Base-by-base conservation (phyloP, 108 stramenopile genomes). In the Phaeodactylum tricornutum region DNA sequence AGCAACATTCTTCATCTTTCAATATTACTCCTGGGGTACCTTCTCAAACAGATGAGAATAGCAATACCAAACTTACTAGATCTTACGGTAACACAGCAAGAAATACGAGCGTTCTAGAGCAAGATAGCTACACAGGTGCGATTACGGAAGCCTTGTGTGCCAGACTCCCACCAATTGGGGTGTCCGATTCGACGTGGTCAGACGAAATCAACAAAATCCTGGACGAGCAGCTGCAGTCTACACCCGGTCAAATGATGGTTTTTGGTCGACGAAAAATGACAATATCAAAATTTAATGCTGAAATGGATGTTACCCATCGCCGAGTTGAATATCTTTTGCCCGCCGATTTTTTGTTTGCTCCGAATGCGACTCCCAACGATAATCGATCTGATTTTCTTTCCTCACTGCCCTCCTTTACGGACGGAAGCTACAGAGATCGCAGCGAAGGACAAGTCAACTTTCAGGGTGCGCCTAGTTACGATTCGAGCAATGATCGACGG, bases 251-350 rank as follows among this genome's bases (percentile, higher is more conserved):
- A 33, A 64, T 87, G 46, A 70, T 71, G 21, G 64, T 87, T 29
- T 65, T 87, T 37, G 85, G 81, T 14, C 67, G 85, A 47, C 67
- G 71, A 24, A 42, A 53, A 3, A 67, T 82, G 37, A 52, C 67
- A 0, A 57, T 74, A 21, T 71, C 66, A 16, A 63, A 56, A 38
- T 89, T 89, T 51, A 89, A 82, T 57, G 74, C 87, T 19, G 87
- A 89, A 63, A 73, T 55, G 43, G 87, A 89, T 58, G 47, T 75
- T 29, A 59, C 64, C 2, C 69, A 72, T 58, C 69, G 87, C 19
- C 66, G 87, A 4, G 56, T 80, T 3, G 83, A 89, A 53, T 89
- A 84, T 32, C 53, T 84, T 15, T 37, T 89, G 14, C 87, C 87
- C 0, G 55, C 74, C 2, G 80, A 82, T 42, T 62, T 89, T 22